phyloP scores from a whole-genome alignment of 768 basidiomycete species.

The Agrocybe praecox region DNA sequence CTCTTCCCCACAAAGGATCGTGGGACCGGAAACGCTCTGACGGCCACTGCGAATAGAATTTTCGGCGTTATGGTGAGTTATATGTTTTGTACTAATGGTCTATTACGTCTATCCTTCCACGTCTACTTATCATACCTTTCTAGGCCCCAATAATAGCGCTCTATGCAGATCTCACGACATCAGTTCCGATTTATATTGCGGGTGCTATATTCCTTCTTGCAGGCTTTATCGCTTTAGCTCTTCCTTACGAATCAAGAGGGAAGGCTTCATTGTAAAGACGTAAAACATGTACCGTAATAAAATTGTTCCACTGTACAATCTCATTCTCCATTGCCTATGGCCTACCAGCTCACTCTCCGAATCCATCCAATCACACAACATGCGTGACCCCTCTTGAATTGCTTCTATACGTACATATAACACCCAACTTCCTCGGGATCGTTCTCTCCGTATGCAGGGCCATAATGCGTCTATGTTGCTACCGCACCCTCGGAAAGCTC shows the following conservation, averaged over 20 bases:
- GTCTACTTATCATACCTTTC: no score
- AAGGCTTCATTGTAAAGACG: conserved; percentile 56
- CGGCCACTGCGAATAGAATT: conserved; percentile 63
- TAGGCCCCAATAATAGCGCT: conserved; percentile 72
- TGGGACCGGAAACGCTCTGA: conserved; percentile 73
- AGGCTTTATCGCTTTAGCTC: conserved; percentile 55
- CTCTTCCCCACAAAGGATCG: conserved; percentile 73
- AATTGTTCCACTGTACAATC: background rate
- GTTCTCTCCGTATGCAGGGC: background rate
- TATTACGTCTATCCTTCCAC: no score
- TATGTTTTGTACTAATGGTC: background rate
- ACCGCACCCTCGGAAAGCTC: conserved; percentile 32
- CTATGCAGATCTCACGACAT: conserved; percentile 61
- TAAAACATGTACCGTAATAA: background rate
- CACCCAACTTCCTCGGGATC: background rate
- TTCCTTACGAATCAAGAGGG: conserved; percentile 74
- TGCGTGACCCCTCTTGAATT: background rate
- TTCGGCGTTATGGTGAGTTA: conserved; percentile 71
- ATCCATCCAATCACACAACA: background rate
- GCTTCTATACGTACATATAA: background rate
- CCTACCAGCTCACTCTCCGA: background rate
- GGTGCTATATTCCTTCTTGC: conserved; percentile 66
- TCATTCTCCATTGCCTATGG: background rate
- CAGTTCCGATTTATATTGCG: conserved; percentile 72
- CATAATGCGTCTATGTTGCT: conserved; percentile 36